Evolutionary conservation across 108 stramenopile genomes (phyloP).

Genomic region (Conticribra guillardii): DNA sequence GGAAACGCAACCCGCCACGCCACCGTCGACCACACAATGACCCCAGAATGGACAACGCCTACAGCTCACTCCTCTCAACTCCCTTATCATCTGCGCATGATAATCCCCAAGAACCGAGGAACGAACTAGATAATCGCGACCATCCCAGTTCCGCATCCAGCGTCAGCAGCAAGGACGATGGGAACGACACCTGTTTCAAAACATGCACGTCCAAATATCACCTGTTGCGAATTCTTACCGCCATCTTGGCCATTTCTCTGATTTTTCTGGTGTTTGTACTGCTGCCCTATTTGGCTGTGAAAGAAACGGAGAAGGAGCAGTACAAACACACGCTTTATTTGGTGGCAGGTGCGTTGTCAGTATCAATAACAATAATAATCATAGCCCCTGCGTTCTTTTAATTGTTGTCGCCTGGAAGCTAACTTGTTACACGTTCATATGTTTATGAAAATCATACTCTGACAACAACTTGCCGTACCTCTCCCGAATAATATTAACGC

Average conservation of each 20-base stretch:
- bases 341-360: conserved; percentile 33
- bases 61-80: background rate
- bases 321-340: conserved; percentile 36
- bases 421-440: background rate
- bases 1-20: background rate
- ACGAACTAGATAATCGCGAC: background rate
- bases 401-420: background rate
- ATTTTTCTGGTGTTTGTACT: conserved; percentile 26
- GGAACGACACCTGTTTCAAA: background rate
- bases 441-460: background rate
- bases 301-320: conserved; percentile 25
- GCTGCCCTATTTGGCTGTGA: conserved; percentile 30
- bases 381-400: no score
- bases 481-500: no score
- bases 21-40: no score
- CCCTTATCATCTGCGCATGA: background rate
- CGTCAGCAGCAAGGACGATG: background rate
- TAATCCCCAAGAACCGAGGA: conserved; percentile 14
- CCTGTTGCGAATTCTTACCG: conserved; percentile 33
- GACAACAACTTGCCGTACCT: no score
- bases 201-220: conserved; percentile 16
- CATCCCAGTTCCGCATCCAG: background rate
- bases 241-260: conserved; percentile 28
- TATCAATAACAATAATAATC: no score
- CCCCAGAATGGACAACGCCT: background rate